These are phyloP conservation scores for Lepidium aucheri DNA, from an alignment of 345 rosid genomes.

Conservation along the genomic window DNA sequence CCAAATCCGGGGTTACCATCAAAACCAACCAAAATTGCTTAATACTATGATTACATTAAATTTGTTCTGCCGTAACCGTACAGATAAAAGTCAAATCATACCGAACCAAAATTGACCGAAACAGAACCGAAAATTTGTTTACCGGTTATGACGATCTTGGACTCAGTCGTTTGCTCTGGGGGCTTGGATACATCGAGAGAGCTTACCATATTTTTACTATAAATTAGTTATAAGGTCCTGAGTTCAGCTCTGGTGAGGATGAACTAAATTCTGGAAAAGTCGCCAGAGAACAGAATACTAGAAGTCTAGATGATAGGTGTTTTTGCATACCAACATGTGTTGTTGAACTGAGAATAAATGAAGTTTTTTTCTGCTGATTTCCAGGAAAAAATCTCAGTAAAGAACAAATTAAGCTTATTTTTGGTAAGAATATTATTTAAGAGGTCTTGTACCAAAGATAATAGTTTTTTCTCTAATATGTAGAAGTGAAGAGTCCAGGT, in stretches of 20 bases:
- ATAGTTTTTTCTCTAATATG: no score
- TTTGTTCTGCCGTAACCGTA: background rate
- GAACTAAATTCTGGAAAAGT: background rate
- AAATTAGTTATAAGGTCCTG: background rate
- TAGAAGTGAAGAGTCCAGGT: no score
- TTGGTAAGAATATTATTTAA: background rate
- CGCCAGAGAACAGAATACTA: background rate
- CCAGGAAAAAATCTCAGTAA: background rate
- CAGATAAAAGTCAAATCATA: background rate
- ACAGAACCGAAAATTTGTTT: background rate
- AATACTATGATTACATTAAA: background rate
- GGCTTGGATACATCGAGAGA: slow-evolving; percentile 5
- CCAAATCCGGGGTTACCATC: background rate
- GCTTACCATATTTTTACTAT: slow-evolving; percentile 15
- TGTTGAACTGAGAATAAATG: background rate
- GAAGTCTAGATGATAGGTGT: background rate
- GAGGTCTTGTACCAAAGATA: no score
- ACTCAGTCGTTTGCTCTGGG: slow-evolving; percentile 2
- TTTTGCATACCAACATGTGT: background rate
- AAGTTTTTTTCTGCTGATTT: background rate
- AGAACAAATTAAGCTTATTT: background rate
- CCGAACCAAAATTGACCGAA: background rate
- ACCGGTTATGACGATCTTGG: slow-evolving; percentile 18
- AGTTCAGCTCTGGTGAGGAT: background rate
- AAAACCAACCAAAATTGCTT: background rate